phyloP scores from a whole-genome alignment of 805 yeast species.

The Candida orba region DNA sequence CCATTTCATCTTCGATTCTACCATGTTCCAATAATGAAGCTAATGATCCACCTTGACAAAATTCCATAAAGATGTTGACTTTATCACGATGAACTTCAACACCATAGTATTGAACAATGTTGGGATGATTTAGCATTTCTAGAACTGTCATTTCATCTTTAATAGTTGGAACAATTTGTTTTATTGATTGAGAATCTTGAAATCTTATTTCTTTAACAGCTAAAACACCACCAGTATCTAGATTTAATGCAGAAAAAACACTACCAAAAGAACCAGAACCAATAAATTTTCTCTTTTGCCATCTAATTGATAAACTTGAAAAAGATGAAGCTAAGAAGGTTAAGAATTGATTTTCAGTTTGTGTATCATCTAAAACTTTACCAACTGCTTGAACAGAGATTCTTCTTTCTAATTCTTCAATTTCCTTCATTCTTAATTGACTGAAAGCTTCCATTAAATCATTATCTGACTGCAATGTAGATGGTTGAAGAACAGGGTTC shows the following conservation, averaged over 20 bases:
- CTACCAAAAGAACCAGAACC: slow-evolving; percentile 97
- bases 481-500: slow-evolving; percentile 27
- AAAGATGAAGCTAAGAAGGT: slow-evolving; percentile 82
- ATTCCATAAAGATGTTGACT: slow-evolving; percentile 95
- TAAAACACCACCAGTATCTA: slow-evolving; percentile 93
- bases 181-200: slow-evolving; percentile 80
- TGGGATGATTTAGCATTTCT: slow-evolving; percentile 93
- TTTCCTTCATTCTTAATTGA: slow-evolving; percentile 59
- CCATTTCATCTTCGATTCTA: slow-evolving; percentile 89
- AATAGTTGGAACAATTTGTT: slow-evolving; percentile 78
- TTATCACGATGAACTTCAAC: slow-evolving; percentile 95
- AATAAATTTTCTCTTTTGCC: slow-evolving; percentile 93
- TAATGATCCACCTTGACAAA: slow-evolving; percentile 91
- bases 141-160: slow-evolving; percentile 95
- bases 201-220: slow-evolving; percentile 94
- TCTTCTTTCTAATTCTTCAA: slow-evolving; percentile 51
- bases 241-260: slow-evolving; percentile 84
- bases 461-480: slow-evolving; percentile 47
- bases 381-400: slow-evolving; percentile 51
- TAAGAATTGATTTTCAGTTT: slow-evolving; percentile 80
- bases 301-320: slow-evolving; percentile 84
- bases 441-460: slow-evolving; percentile 50
- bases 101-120: slow-evolving; percentile 92
- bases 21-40: slow-evolving; percentile 85
- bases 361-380: slow-evolving; percentile 80